phyloP scores from a whole-genome alignment of 148 eudicot species.

The Vaccinium darrowii region DNA sequence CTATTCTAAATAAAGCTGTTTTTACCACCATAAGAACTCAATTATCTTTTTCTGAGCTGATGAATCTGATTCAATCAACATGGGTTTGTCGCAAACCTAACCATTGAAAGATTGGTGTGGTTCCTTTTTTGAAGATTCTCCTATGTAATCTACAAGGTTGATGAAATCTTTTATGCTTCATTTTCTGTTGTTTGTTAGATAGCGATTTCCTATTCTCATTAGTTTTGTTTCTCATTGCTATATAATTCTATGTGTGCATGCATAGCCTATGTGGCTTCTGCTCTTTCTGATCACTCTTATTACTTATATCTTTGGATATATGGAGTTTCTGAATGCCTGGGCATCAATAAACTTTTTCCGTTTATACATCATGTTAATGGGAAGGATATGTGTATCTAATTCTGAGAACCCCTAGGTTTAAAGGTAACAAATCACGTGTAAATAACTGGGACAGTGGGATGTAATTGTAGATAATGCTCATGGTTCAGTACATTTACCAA shows the following conservation, averaged over 20 bases:
- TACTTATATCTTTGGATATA: not conserved
- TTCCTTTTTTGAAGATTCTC: not conserved
- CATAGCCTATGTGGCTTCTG: not conserved
- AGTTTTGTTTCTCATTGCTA: not conserved
- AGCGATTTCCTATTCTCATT: not conserved
- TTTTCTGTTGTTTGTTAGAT: not conserved
- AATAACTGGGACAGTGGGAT: not conserved
- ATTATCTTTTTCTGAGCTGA: not conserved
- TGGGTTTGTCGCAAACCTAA: constrained; percentile 5
- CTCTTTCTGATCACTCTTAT: not conserved
- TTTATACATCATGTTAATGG: not conserved
- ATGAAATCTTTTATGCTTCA: constrained; percentile 1
- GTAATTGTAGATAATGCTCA: not conserved
- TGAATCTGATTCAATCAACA: not conserved
- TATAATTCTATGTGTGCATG: not conserved
- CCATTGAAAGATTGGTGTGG: not conserved
- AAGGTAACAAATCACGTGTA: not conserved
- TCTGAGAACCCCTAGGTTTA: not conserved
- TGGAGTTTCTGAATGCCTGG: not conserved
- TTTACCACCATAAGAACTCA: not conserved
- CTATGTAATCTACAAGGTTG: not conserved
- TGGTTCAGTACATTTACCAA: not conserved
- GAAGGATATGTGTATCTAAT: not conserved
- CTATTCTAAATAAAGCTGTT: not conserved
- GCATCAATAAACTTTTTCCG: not conserved